These are phyloP conservation scores for Dunaliella salina DNA, from an alignment of 163 green algal genomes.

Conservation along the genomic window DNA sequence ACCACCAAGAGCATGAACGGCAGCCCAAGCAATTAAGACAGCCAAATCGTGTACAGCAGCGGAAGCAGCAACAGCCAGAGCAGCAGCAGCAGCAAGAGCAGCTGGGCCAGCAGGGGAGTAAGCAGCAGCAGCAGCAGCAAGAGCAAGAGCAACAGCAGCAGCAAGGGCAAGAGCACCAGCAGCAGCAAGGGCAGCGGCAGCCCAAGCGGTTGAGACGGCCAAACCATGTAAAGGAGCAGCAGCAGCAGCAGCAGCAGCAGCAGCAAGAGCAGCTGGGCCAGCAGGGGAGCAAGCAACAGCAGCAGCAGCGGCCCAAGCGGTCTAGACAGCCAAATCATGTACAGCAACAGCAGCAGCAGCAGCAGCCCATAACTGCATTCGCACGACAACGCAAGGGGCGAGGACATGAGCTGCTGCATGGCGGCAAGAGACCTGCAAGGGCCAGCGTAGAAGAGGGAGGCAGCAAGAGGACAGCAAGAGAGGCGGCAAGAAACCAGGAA, in stretches of 20 bases:
- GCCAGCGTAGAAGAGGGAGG: neutral
- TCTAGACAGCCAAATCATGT: too few species aligned
- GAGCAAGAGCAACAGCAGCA: too few species aligned
- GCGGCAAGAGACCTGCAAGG: neutral
- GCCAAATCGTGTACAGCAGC: too few species aligned
- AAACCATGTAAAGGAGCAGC: neutral
- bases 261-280: neutral
- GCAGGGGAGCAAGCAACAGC: neutral
- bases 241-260: neutral
- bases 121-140: too few species aligned
- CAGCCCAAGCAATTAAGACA: too few species aligned
- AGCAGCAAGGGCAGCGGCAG: neutral
- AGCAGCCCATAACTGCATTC: neutral
- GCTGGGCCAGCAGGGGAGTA: too few species aligned
- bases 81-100: neutral
- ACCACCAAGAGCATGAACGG: too few species aligned
- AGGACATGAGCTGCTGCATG: neutral
- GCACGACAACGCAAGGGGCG: neutral
- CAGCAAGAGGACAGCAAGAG: neutral
- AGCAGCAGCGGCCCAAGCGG: too few species aligned
- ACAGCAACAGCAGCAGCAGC: neutral
- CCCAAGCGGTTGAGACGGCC: neutral
- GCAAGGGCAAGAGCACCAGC: too few species aligned
- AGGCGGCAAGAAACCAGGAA: neutral
- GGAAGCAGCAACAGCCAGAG: too few species aligned